Evolutionary conservation across 2,329 filamentous ascomycete genomes (phyloP).

Genomic region (Calonectria ilicicola): DNA sequence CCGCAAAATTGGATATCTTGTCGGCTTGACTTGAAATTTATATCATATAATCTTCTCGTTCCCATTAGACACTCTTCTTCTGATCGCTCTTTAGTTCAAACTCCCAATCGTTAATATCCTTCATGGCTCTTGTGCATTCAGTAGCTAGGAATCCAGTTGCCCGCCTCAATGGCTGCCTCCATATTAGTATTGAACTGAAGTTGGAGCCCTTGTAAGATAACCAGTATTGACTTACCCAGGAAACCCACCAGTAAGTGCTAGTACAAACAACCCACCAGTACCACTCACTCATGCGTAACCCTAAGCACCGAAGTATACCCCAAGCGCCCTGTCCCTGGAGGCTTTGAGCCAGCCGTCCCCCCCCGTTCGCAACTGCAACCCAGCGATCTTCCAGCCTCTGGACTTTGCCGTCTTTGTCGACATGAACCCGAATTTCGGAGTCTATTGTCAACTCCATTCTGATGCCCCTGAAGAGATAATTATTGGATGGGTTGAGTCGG

Average conservation of each 20-base stretch:
- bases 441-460: neutral
- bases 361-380: neutral
- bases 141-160: neutral
- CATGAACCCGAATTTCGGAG: neutral
- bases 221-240: neutral
- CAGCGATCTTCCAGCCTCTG: neutral
- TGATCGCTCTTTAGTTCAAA: no score
- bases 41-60: no score
- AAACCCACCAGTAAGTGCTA: slow-evolving; percentile 1
- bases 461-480: neutral
- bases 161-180: neutral
- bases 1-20: no score
- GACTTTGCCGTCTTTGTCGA: slow-evolving; percentile 1
- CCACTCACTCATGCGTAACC: neutral
- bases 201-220: neutral
- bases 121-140: no score
- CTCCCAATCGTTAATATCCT: no score
- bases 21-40: no score
- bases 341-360: neutral
- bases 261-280: neutral
- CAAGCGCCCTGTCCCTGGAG: neutral
- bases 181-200: neutral
- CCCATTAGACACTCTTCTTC: no score
- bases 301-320: neutral
- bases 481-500: neutral